Evolutionary conservation across 176 grass and related monocot species (phyloP).

Genomic region (Hsuehochloa calcarea): DNA sequence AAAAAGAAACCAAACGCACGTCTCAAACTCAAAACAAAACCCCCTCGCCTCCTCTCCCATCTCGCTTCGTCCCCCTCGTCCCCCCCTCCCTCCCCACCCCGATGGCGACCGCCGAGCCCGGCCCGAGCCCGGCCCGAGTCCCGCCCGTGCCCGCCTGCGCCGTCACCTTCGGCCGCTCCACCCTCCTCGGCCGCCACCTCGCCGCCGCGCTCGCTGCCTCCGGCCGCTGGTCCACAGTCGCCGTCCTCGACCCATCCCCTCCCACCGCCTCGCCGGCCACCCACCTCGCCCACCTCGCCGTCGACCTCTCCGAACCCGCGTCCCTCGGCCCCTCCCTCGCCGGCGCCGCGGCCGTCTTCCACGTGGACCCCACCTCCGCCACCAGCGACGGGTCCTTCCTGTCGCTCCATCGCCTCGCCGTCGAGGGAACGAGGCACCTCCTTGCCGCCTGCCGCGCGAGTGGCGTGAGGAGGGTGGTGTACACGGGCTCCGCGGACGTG

Average conservation of each 20-base stretch:
- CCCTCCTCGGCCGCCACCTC: constrained; percentile 63
- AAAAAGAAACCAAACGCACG: too few species aligned
- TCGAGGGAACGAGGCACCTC: constrained; percentile 52
- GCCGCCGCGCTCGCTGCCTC: constrained; percentile 57
- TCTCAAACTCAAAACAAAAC: constrained; percentile 12
- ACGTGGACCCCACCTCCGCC: constrained; percentile 58
- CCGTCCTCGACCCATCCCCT: constrained; percentile 43
- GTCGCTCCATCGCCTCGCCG: constrained; percentile 51
- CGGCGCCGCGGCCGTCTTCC: constrained; percentile 63
- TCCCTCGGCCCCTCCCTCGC: constrained; percentile 34
- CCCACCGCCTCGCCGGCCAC: not conserved
- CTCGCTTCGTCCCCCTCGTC: constrained; percentile 10
- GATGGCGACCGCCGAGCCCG: constrained; percentile 66
- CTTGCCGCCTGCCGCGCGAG: constrained; percentile 48
- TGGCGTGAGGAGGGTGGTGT: constrained; percentile 62
- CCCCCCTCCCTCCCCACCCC: not conserved
- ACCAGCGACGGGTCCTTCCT: constrained; percentile 42
- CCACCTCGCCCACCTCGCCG: constrained; percentile 31
- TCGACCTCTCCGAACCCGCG: constrained; percentile 41
- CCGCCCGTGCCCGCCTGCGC: constrained; percentile 37
- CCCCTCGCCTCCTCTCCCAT: not conserved
- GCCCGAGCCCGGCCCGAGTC: not conserved
- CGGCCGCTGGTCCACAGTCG: constrained; percentile 54
- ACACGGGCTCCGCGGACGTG: constrained; percentile 67
- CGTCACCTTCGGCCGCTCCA: constrained; percentile 67